These are phyloP conservation scores for Fraxinus americana DNA, from an alignment of 257 asterid species.

Conservation along the genomic window DNA sequence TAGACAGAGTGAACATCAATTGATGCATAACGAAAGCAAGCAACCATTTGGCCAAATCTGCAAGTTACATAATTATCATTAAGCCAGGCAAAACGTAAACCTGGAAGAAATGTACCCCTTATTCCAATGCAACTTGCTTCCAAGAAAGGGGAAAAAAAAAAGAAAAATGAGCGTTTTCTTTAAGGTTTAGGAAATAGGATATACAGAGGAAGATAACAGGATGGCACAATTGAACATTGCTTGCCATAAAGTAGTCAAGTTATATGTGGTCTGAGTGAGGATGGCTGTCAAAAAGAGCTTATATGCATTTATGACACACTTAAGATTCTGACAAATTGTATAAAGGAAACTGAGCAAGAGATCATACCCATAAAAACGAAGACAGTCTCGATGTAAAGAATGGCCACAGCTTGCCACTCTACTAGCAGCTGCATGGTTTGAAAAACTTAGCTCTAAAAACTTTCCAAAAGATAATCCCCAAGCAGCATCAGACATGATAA, in stretches of 20 bases:
- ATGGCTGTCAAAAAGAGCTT: constrained; percentile 8
- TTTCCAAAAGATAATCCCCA: constrained; percentile 98
- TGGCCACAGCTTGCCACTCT: constrained; percentile 99
- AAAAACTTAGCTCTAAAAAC: constrained; percentile 97
- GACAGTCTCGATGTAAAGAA: constrained; percentile 94
- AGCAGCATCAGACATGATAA: constrained; percentile 98
- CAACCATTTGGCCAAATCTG: constrained; percentile 96
- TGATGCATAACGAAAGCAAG: constrained; percentile 97
- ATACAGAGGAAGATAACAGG: neutral
- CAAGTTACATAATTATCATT: constrained; percentile 31
- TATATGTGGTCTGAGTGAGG: neutral
- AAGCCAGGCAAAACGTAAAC: constrained; percentile 1
- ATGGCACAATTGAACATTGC: constrained; percentile 16
- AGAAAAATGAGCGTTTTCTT: constrained; percentile 7
- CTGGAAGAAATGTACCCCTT: neutral
- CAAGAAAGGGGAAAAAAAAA: neutral
- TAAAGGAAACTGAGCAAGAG: constrained; percentile 22
- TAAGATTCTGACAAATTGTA: constrained; percentile 17
- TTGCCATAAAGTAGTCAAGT: constrained; percentile 12
- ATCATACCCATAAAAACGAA: constrained; percentile 92
- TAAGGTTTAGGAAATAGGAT: constrained; percentile 4
- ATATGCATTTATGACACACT: neutral
- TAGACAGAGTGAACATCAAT: constrained; percentile 92
- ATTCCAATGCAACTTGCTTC: neutral
- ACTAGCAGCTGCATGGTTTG: constrained; percentile 98